Percentiles rank a stretch among this genome's conserved stretches.
phyloP scores from a whole-genome alignment of 2,329 filamentous ascomycete genomes.

The Dryadomyces quercivorus region DNA sequence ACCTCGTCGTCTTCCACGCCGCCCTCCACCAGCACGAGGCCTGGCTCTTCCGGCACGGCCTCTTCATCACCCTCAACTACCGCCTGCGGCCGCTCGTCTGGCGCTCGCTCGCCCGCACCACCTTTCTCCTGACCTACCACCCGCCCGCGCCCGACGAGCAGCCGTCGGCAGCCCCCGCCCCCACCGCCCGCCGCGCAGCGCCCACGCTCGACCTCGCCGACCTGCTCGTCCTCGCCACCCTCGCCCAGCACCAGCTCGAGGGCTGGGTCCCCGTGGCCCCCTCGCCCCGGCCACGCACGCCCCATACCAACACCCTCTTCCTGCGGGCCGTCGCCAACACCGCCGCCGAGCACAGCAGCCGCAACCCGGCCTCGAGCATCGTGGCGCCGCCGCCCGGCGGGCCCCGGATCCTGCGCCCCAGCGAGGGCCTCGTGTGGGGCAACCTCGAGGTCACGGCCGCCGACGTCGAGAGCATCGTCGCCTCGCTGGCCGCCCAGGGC shows the following conservation, averaged over 20 bases:
- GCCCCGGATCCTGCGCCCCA: constrained; percentile 36
- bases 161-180: too few species aligned
- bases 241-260: constrained; percentile 52
- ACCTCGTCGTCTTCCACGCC: constrained; percentile 57
- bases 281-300: constrained; percentile 20
- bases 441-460: constrained; percentile 45
- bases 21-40: constrained; percentile 51
- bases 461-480: constrained; percentile 67
- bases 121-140: constrained; percentile 69
- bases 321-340: constrained; percentile 39
- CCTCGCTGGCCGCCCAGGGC: constrained; percentile 67
- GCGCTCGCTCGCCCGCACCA: constrained; percentile 67
- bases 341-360: constrained; percentile 15
- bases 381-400: constrained; percentile 36
- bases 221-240: constrained; percentile 50
- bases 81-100: constrained; percentile 73
- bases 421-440: constrained; percentile 51
- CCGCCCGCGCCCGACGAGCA: constrained; percentile 33
- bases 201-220: constrained; percentile 64
- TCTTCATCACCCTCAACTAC: constrained; percentile 64
- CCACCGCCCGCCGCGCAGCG: constrained; percentile 41
- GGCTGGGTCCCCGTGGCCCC: constrained; percentile 35
- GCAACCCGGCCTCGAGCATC: constrained; percentile 7
- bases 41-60: constrained; percentile 66
- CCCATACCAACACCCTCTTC: constrained; percentile 37